Conservation (phyloP, 1,139 yeast genomes). For the Hemisphaericaspora xylanilytica region DNA sequence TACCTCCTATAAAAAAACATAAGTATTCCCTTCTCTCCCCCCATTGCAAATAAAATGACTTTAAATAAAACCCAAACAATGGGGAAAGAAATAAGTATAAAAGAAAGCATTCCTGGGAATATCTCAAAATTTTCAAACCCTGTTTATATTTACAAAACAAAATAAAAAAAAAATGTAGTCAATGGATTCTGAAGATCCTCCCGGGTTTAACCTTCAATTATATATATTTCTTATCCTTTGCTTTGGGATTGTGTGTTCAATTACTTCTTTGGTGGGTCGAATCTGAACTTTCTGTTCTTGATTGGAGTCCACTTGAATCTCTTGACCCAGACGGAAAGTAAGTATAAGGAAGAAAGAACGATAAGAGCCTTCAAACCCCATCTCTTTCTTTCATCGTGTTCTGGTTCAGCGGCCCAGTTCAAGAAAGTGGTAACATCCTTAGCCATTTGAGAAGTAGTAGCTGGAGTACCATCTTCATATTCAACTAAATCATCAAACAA, state of each 20-base stretch:
- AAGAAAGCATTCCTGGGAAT: slow-evolving; percentile 2
- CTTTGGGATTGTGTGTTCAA: neutral
- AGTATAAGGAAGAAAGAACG: slow-evolving; percentile 75
- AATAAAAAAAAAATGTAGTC: slow-evolving; percentile 3
- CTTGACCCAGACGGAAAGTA: slow-evolving; percentile 88
- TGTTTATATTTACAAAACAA: slow-evolving; percentile 4
- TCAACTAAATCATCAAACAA: slow-evolving; percentile 95
- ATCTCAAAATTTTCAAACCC: slow-evolving; percentile 2
- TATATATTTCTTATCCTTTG: neutral
- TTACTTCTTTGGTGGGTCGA: slow-evolving; percentile 70
- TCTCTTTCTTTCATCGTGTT: slow-evolving; percentile 97
- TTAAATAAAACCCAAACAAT: neutral
- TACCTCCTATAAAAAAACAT: slow-evolving; percentile 1
- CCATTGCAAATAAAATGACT: too few relatives aligned
- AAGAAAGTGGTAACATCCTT: slow-evolving; percentile 94
- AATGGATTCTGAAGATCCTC: neutral
- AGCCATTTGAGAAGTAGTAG: slow-evolving; percentile 98
- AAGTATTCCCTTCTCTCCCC: neutral
- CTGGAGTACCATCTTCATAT: slow-evolving; percentile 98
- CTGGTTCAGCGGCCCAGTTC: slow-evolving; percentile 99
- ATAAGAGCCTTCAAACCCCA: slow-evolving; percentile 92
- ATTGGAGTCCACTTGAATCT: slow-evolving; percentile 97
- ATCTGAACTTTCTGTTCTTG: slow-evolving; percentile 92
- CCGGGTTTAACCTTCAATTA: too few relatives aligned
- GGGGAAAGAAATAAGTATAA: neutral